Conservation (phyloP, 129 eudicot species). For the Mikania micrantha region DNA sequence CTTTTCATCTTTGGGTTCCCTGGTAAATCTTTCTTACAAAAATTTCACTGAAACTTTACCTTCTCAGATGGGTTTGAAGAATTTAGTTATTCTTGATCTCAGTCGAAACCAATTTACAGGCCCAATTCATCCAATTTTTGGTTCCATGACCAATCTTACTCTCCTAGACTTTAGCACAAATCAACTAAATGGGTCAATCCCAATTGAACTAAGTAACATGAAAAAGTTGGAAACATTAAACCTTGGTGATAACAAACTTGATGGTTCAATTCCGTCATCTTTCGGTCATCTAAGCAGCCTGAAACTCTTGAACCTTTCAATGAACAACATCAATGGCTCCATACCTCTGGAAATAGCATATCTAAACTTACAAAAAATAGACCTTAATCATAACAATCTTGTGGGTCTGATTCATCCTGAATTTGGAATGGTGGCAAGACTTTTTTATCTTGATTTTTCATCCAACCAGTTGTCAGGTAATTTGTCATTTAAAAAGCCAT, state of each 20-base stretch:
- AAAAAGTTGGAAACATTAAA: neutral
- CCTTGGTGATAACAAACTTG: neutral
- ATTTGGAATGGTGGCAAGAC: neutral
- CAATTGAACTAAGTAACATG: neutral
- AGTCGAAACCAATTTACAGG: conserved; percentile 2
- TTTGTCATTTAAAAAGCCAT: neutral
- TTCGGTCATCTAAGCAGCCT: neutral
- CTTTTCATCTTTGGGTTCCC: neutral
- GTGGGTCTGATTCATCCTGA: conserved; percentile 4
- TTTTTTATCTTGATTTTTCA: conserved; percentile 19
- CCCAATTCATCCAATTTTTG: neutral
- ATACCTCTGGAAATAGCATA: conserved; percentile 3
- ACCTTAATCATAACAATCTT: conserved; percentile 4
- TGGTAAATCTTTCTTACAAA: neutral
- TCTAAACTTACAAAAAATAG: neutral
- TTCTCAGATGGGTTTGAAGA: neutral
- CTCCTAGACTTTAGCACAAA: conserved; percentile 7
- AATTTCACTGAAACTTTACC: neutral
- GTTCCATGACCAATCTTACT: neutral
- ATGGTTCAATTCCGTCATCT: conserved; percentile 8
- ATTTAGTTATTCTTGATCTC: neutral
- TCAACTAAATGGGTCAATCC: neutral
- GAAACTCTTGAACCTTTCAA: neutral
- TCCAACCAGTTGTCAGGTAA: conserved; percentile 10
- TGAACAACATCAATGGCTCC: conserved; percentile 9